A percentile compares a stretch with the other conserved stretches of the same genome.
Evolutionary conservation across 176 grass and related monocot species (phyloP).

Genomic region (Neostapfia colusana): DNA sequence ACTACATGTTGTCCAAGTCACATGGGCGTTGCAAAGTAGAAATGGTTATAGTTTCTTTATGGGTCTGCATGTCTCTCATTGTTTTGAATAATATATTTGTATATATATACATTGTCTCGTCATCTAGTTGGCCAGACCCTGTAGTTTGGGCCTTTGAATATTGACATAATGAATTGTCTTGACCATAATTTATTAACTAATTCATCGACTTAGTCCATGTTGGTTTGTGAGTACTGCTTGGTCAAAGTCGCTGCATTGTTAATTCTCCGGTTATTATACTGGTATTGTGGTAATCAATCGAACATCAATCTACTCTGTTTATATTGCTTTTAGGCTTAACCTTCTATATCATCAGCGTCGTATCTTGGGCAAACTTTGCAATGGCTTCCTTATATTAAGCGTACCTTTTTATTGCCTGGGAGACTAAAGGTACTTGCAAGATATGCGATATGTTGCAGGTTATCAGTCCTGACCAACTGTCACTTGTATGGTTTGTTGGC

Average conservation of each 20-base stretch:
- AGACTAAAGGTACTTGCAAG: not conserved
- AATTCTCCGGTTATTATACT: slow-evolving; percentile 4
- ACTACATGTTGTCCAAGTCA: slow-evolving; percentile 34
- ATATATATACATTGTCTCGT: not conserved
- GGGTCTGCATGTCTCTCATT: slow-evolving; percentile 27
- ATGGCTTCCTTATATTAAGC: not conserved
- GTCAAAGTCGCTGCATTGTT: slow-evolving; percentile 9
- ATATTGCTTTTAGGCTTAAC: not conserved
- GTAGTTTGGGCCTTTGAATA: not conserved
- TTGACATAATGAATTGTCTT: slow-evolving; percentile 34
- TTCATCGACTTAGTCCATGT: slow-evolving; percentile 15
- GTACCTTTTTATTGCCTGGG: not conserved
- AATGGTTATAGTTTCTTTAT: not conserved
- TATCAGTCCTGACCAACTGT: not conserved
- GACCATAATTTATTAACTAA: slow-evolving; percentile 28
- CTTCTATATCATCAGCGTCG: not conserved
- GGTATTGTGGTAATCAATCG: not conserved
- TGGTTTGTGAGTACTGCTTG: not conserved
- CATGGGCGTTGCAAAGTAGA: slow-evolving; percentile 29
- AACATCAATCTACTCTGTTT: slow-evolving; percentile 11
- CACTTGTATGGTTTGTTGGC: slow-evolving; percentile 9
- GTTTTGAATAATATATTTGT: not conserved
- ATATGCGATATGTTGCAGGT: not conserved
- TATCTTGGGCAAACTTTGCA: slow-evolving; percentile 1
- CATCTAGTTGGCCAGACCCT: slow-evolving; percentile 23